phyloP scores from a whole-genome alignment of 1,284 basidiomycete species.

The Pascua sp. region DNA sequence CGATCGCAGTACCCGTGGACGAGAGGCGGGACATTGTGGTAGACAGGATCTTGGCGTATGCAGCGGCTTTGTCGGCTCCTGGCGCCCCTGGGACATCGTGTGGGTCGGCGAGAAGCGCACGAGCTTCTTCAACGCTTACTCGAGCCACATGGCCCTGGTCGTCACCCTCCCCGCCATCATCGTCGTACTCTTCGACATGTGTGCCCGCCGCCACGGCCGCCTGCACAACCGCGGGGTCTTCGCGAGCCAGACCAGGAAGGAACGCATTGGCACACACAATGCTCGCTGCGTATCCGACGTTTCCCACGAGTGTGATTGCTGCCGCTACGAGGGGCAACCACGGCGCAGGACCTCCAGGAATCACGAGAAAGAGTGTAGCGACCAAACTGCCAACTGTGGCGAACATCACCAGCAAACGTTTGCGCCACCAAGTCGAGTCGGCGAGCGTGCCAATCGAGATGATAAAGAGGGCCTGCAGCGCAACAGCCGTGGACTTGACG shows the following conservation, averaged over 20 bases:
- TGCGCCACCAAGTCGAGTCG: slow-evolving; percentile 74
- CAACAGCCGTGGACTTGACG: slow-evolving; percentile 77
- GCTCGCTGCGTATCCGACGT: slow-evolving; percentile 76
- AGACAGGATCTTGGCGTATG: slow-evolving; percentile 60
- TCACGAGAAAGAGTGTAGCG: slow-evolving; percentile 65
- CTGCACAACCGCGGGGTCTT: slow-evolving; percentile 57
- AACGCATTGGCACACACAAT: slow-evolving; percentile 87
- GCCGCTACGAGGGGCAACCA: slow-evolving; percentile 64
- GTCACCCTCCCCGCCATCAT: slow-evolving; percentile 1
- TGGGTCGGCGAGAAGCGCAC: slow-evolving; percentile 17
- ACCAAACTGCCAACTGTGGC: slow-evolving; percentile 66
- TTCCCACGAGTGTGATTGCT: slow-evolving; percentile 66
- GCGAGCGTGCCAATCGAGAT: slow-evolving; percentile 86
- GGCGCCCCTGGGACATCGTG: slow-evolving; percentile 12
- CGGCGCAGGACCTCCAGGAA: slow-evolving; percentile 65
- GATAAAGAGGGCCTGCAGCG: slow-evolving; percentile 79
- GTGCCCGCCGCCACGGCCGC: slow-evolving; percentile 25
- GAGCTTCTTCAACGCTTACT: slow-evolving; percentile 17
- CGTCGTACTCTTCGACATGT: background rate
- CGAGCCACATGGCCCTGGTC: background rate
- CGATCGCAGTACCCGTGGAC: slow-evolving; percentile 73
- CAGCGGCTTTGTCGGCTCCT: background rate
- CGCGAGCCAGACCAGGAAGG: slow-evolving; percentile 68
- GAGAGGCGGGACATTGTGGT: slow-evolving; percentile 72
- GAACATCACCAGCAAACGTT: slow-evolving; percentile 69